phyloP scores from a whole-genome alignment of 441 rosid species.

The Pelargonium australe region DNA sequence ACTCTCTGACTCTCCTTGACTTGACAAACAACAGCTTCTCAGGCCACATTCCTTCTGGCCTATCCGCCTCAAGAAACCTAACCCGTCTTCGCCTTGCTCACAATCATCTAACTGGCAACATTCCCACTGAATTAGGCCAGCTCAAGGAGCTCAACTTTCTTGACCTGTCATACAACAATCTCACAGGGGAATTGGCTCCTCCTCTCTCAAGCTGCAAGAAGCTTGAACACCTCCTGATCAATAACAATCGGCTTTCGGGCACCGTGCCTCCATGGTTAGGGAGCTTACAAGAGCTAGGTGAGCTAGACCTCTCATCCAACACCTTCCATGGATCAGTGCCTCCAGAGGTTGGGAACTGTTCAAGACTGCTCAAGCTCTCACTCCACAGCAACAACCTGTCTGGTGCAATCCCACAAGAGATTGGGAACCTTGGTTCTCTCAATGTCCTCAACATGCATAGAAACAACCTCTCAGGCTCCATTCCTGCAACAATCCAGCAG shows the following conservation, averaged over 20 bases:
- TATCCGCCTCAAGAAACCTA: slow-evolving; percentile 51
- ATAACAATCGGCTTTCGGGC: slow-evolving; percentile 51
- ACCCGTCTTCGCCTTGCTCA: slow-evolving; percentile 70
- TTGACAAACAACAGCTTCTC: slow-evolving; percentile 71
- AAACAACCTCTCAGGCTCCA: slow-evolving; percentile 65
- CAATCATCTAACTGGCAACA: slow-evolving; percentile 56
- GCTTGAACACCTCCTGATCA: slow-evolving; percentile 61
- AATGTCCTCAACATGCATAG: slow-evolving; percentile 60
- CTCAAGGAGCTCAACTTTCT: slow-evolving; percentile 55
- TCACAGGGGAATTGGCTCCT: slow-evolving; percentile 45
- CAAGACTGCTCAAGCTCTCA: slow-evolving; percentile 60
- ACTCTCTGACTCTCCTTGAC: slow-evolving; percentile 56
- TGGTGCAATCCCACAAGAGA: slow-evolving; percentile 54
- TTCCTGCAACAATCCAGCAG: slow-evolving; percentile 61
- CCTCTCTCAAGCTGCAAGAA: slow-evolving; percentile 49
- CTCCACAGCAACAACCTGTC: slow-evolving; percentile 57
- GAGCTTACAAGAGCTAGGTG: slow-evolving; percentile 57
- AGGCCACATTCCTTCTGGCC: slow-evolving; percentile 49
- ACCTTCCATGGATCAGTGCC: slow-evolving; percentile 57
- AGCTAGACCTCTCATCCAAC: slow-evolving; percentile 75
- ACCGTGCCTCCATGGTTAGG: slow-evolving; percentile 72
- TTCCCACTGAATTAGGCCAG: slow-evolving; percentile 55
- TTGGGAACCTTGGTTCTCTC: slow-evolving; percentile 65
- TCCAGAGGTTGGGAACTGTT: slow-evolving; percentile 55
- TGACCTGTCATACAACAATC: slow-evolving; percentile 67